Evolutionary conservation across 805 yeast species (phyloP).

Genomic region (Clavispora asparagi): DNA sequence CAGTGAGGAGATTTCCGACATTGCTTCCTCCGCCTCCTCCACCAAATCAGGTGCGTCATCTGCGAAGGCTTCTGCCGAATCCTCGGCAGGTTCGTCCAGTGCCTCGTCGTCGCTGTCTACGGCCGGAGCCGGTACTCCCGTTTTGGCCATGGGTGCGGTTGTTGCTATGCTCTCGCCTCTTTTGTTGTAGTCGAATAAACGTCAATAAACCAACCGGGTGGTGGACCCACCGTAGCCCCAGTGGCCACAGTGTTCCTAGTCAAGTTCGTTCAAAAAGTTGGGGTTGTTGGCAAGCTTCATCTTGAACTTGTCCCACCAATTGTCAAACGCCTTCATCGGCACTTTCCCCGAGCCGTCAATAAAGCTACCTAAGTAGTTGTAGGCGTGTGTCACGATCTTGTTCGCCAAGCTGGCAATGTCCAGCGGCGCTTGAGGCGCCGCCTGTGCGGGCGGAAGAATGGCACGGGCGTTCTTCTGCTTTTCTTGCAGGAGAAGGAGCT

Average conservation of each 20-base stretch:
- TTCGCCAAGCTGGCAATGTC: slow-evolving; percentile 62
- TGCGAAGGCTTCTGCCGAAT: background rate
- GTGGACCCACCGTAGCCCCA: too few species aligned
- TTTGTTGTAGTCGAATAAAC: slow-evolving; percentile 1
- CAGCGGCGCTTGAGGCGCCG: slow-evolving; percentile 20
- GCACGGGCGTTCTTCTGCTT: slow-evolving; percentile 19
- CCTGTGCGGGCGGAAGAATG: slow-evolving; percentile 18
- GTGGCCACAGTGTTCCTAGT: slow-evolving; percentile 3
- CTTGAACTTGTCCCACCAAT: slow-evolving; percentile 94
- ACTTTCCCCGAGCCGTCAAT: slow-evolving; percentile 76
- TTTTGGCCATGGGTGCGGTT: slow-evolving; percentile 2
- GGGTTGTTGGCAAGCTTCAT: slow-evolving; percentile 75
- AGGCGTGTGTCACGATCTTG: slow-evolving; percentile 87
- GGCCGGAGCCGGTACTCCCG: background rate
- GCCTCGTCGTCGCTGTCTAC: slow-evolving; percentile 1
- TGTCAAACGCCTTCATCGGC: slow-evolving; percentile 80
- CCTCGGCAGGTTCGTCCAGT: background rate
- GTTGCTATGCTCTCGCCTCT: slow-evolving; percentile 2
- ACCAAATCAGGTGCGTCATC: background rate
- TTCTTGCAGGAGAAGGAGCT: slow-evolving; percentile 46
- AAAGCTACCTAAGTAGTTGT: slow-evolving; percentile 86
- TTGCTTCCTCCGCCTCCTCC: background rate
- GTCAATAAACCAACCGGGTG: background rate
- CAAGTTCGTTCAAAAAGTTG: slow-evolving; percentile 53
- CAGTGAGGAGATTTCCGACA: background rate